Percentiles rank a stretch among this genome's conserved stretches.
These are phyloP conservation scores for Endocalyx cinctus DNA, from an alignment of 2,329 filamentous ascomycete species.

Conservation along the genomic window DNA sequence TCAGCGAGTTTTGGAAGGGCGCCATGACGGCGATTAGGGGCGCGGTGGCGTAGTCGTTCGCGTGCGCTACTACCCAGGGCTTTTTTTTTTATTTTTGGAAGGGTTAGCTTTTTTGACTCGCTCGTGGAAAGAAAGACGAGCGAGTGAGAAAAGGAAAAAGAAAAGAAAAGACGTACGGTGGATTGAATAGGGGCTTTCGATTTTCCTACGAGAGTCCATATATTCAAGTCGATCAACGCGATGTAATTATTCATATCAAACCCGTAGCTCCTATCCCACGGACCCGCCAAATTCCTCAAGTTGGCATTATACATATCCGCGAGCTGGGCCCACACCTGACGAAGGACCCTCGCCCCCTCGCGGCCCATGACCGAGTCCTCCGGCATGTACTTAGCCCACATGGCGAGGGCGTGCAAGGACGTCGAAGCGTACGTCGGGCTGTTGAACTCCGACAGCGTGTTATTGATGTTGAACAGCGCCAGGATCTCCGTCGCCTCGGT, in stretches of 20 bases:
- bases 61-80: conserved; percentile 52
- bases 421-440: conserved; percentile 60
- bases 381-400: conserved; percentile 59
- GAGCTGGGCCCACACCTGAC: conserved; percentile 47
- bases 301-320: conserved; percentile 52
- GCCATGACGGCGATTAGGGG: conserved; percentile 53
- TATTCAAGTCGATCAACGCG: conserved; percentile 51
- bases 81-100: conserved; percentile 19
- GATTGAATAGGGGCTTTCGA: conserved; percentile 31
- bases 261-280: conserved; percentile 60
- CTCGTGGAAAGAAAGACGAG: too few relatives aligned
- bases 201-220: conserved; percentile 55
- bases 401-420: conserved; percentile 52
- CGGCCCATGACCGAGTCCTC: conserved; percentile 47
- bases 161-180: conserved; percentile 25
- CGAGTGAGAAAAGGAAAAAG: too few relatives aligned
- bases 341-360: conserved; percentile 47
- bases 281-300: conserved; percentile 57
- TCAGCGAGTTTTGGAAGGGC: conserved; percentile 41
- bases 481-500: conserved; percentile 51
- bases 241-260: conserved; percentile 61
- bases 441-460: conserved; percentile 60
- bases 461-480: conserved; percentile 48
- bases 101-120: too few relatives aligned
- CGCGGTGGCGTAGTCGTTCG: conserved; percentile 53